Base-by-base conservation (phyloP, 2,329 filamentous ascomycete species). In the Monilinia fructigena region DNA sequence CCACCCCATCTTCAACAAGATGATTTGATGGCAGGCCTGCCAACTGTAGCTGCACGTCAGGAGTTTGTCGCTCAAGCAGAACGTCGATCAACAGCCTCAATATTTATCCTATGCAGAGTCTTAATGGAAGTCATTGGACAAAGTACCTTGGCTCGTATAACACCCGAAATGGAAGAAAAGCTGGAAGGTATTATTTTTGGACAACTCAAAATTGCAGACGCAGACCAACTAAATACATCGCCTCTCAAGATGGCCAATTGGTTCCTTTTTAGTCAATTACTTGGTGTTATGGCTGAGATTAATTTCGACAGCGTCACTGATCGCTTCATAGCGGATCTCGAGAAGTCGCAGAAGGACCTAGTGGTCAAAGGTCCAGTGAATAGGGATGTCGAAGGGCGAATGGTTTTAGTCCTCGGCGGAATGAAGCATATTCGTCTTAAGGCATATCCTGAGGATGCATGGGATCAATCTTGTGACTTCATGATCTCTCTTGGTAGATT, bases 211-310 rank as follows among this genome's bases (percentile, higher is more conserved):
- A 90, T 89, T 55, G 90, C 93, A 10, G 93, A 98, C 68, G 88
- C 91, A 0, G 92, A 97, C 10, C 88, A 93, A 74, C 81, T 94
- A 4, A 82, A 87, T 69, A 82, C 89, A 11, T 97, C 93, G 0
- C 88, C 91, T 0, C 81, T 98, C 31, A 92, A 93, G 71, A 87
- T 95, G 78, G 91, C 95, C 18, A 99, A 99, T 74, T 99, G 94
- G 94, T 91, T 92, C 67, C 87, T 99, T 3, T 97, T 97, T 76
- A 89, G 92, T 26, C 91, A 97, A 74, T 82, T 99, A 4, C 85
- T 99, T 0, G 95, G 96, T n/a, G 90, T 93, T 50, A 97, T 99
- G 91, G 97, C 95, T 78, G 90, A 91, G 55, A 89, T 95, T 70
- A 94, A 96, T 75, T 98, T 99, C 76, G 81, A 86, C 20, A 91